Base-by-base conservation (phyloP, 331 rosid genomes). In the Stylosanthes scabra region DNA sequence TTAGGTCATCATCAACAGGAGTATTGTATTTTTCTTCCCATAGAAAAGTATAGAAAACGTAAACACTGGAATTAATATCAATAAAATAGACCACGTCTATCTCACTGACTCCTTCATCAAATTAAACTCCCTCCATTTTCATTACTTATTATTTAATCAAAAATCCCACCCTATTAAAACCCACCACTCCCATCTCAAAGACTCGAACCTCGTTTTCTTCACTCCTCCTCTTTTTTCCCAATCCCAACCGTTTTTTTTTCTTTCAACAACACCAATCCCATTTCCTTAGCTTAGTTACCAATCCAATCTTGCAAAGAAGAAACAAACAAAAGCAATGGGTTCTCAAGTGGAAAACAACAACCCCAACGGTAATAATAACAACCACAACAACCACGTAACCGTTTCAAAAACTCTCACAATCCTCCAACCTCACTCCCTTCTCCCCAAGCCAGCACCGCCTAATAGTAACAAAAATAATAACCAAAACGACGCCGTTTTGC, bases 381-480 rank as follows among this genome's bases (percentile, higher is more conserved):
- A n/a, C n/a, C n/a, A n/a, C n/a, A n/a, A n/a, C n/a, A n/a, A 73
- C 75, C 15, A 51, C 46, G 52, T 45, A 12, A 34, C 69, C 39
- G 80, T 78, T 78, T 47, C 52, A 5, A 34, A 34, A 34, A 52
- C 50, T 27, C 66, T 79, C 58, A 66, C 79, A 28, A 67, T 73
- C n/a, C 15, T 83, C 13, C 85, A 76, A 51, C 98, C 96, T n/a
- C 92, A 90, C 60, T 85, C 87, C 0, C 86, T 72, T 44, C 93
- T 92, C 61, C 98, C 98, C 0, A 85, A 84, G 63, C 98, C 98
- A 46, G 80, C 84, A 0, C 98, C 98, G 0, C 94, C 16, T 11
- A 12, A 59, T 10, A n/a, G n/a, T n/a, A n/a, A n/a, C n/a, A n/a
- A n/a, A n/a, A 2, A 1, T 13, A 13, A 11, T 9, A 46, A 46